phyloP scores from a whole-genome alignment of 2,329 filamentous ascomycete species.

The Cercospora berteroae region DNA sequence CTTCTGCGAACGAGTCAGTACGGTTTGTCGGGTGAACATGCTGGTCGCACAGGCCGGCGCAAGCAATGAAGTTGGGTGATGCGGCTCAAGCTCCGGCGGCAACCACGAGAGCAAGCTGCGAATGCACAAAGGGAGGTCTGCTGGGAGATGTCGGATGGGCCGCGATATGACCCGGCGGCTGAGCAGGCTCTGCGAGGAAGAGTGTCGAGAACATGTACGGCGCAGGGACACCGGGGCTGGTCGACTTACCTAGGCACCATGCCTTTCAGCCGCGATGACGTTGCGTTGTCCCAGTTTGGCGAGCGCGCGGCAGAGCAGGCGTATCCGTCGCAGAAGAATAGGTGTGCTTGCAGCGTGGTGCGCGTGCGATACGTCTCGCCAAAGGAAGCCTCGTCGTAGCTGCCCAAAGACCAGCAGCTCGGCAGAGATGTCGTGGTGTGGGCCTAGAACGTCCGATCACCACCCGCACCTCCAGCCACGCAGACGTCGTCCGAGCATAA shows the following conservation, averaged over 20 bases:
- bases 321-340: background rate
- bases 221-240: conserved; percentile 6
- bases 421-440: background rate
- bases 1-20: conserved; percentile 8
- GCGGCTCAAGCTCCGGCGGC: background rate
- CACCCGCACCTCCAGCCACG: background rate
- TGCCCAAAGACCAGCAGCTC: background rate
- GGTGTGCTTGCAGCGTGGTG: background rate
- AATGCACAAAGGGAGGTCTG: background rate
- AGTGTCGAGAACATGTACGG: background rate
- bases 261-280: background rate
- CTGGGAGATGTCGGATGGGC: conserved; percentile 1
- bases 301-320: background rate
- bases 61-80: background rate
- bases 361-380: background rate
- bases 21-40: conserved; percentile 2
- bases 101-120: background rate
- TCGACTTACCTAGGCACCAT: conserved; percentile 6
- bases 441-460: conserved; percentile 3
- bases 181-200: background rate
- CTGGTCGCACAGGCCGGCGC: conserved; percentile 6
- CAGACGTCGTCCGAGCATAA: background rate
- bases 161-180: background rate
- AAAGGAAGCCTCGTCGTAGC: background rate
- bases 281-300: background rate